Evolutionary conservation across 2,329 filamentous ascomycete genomes (phyloP).

Genomic region (Arthrobotrys entomopaga): DNA sequence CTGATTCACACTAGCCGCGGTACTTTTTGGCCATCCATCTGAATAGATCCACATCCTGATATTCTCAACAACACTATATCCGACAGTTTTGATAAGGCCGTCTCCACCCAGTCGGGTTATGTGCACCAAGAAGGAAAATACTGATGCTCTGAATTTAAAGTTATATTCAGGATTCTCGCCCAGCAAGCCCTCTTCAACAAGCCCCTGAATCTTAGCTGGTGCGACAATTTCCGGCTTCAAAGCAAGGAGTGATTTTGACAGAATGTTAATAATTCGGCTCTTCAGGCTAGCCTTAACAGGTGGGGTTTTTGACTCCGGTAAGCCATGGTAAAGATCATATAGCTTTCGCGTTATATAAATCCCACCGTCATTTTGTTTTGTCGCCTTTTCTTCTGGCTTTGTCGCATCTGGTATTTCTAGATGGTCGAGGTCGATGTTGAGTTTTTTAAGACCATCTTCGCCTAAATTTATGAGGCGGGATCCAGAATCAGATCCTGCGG

Average conservation of each 20-base stretch:
- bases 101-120: slow-evolving; percentile 38
- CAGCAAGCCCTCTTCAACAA: slow-evolving; percentile 42
- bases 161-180: slow-evolving; percentile 52
- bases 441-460: slow-evolving; percentile 81
- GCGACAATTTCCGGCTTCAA: slow-evolving; percentile 37
- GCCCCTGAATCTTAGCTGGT: slow-evolving; percentile 24
- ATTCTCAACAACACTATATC: slow-evolving; percentile 47
- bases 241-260: slow-evolving; percentile 73
- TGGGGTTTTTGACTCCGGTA: slow-evolving; percentile 63
- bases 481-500: slow-evolving; percentile 79
- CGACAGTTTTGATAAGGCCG: slow-evolving; percentile 27
- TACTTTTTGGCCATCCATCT: slow-evolving; percentile 52
- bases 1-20: slow-evolving; percentile 32
- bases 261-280: slow-evolving; percentile 77
- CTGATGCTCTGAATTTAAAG: slow-evolving; percentile 49
- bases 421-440: slow-evolving; percentile 39
- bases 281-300: slow-evolving; percentile 75
- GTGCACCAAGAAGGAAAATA: slow-evolving; percentile 45
- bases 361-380: slow-evolving; percentile 18
- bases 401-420: slow-evolving; percentile 33
- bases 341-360: slow-evolving; percentile 71
- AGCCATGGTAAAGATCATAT: slow-evolving; percentile 77
- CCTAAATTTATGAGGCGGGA: slow-evolving; percentile 83
- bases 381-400: slow-evolving; percentile 26
- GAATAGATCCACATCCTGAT: slow-evolving; percentile 48